phyloP scores from a whole-genome alignment of 148 eudicot genomes.

The Euryodendron excelsum region DNA sequence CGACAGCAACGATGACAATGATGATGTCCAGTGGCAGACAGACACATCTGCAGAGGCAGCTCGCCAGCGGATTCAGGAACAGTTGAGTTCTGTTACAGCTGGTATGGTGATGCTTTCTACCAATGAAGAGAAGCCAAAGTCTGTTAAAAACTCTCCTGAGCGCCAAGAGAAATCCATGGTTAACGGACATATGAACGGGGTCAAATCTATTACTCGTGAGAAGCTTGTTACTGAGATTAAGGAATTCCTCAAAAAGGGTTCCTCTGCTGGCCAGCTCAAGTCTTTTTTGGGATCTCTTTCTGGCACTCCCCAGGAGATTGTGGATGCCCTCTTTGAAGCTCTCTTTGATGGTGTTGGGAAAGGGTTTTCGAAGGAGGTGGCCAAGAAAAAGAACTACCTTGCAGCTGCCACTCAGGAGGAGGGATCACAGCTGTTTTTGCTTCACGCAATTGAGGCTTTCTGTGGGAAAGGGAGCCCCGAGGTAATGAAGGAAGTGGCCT shows the following conservation, averaged over 20 bases:
- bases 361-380: conserved; percentile 55
- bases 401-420: conserved; percentile 48
- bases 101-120: conserved; percentile 75
- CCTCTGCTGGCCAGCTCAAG: conserved; percentile 48
- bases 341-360: conserved; percentile 49
- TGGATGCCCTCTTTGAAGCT: conserved; percentile 55
- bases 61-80: conserved; percentile 63
- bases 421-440: conserved; percentile 46
- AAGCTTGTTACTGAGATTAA: conserved; percentile 42
- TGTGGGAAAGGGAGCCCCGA: conserved; percentile 48
- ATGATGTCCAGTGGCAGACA: conserved; percentile 69
- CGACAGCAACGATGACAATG: conserved; percentile 44
- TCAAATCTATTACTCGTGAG: conserved; percentile 21
- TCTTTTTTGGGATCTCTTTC: conserved; percentile 40
- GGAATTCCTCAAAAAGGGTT: conserved; percentile 32
- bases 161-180: conserved; percentile 28
- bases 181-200: conserved; percentile 26
- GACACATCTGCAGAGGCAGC: conserved; percentile 76
- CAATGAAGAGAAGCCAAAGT: conserved; percentile 39
- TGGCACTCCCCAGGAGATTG: conserved; percentile 45
- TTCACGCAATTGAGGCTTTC: conserved; percentile 54
- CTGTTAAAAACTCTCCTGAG: conserved; percentile 37
- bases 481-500: conserved; percentile 67
- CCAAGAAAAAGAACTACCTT: conserved; percentile 52
- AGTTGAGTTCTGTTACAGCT: conserved; percentile 65